Evolutionary conservation across 441 rosid species (phyloP).

Genomic region (Rhodomyrtus psidioides): DNA sequence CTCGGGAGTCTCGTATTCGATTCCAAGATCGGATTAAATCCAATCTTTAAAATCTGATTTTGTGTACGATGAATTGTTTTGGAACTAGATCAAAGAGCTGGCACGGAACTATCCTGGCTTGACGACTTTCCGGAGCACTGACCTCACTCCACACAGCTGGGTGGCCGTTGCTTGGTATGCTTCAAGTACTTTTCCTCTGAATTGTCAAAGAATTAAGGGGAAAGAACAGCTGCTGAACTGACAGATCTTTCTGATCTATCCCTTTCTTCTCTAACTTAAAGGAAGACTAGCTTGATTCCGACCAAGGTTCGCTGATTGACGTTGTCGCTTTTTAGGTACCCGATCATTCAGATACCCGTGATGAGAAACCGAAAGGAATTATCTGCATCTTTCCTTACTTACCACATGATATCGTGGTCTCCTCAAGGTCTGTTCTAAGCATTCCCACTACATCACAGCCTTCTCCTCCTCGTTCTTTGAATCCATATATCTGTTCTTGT

Average conservation of each 20-base stretch:
- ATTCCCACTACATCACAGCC: background rate
- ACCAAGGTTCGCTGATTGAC: background rate
- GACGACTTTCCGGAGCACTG: slow-evolving; percentile 8
- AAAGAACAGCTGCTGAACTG: background rate
- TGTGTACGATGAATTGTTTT: background rate
- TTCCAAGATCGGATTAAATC: background rate
- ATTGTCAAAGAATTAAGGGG: background rate
- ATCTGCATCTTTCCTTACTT: slow-evolving; percentile 36
- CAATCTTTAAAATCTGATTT: background rate
- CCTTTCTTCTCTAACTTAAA: background rate
- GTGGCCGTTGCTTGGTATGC: slow-evolving; percentile 32
- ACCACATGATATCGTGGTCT: slow-evolving; percentile 23
- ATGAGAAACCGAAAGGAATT: slow-evolving; percentile 17
- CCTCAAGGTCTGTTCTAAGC: slow-evolving; percentile 22
- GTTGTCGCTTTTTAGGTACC: slow-evolving; percentile 26
- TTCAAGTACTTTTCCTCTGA: background rate
- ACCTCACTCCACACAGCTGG: slow-evolving; percentile 29
- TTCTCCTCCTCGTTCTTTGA: background rate
- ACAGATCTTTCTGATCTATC: background rate
- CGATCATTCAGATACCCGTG: slow-evolving; percentile 35
- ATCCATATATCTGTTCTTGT: background rate
- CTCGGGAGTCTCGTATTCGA: background rate
- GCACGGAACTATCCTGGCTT: slow-evolving; percentile 10
- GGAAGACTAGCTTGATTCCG: background rate
- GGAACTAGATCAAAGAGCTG: background rate